Evolutionary conservation across 352 stramenopile genomes (phyloP), one percentile per base, ranked within the genome.

Genomic region (Pythium brassicae): DNA sequence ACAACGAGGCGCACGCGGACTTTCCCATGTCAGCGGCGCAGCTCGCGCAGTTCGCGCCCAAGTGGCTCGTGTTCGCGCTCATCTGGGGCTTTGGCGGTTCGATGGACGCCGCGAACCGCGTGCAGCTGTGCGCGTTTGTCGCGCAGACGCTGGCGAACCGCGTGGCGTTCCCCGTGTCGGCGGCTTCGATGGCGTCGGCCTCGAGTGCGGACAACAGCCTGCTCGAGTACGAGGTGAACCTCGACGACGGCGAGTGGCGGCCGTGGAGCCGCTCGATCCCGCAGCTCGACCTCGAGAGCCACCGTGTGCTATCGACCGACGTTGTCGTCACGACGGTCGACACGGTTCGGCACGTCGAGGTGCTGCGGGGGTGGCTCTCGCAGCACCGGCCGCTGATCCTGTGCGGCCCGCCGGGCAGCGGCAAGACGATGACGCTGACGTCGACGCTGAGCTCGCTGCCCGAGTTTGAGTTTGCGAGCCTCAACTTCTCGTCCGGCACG

Each of bases 371-470:
- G 20, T 99, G 97, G 96, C 82, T 99, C 32, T 94, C 92, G 34
- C 96, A 97, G 58, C 96, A 98, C 58, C 93, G 89, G 29, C 97
- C 97, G 34, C 65, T 99, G 0, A 98, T 99, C 66, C 77, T 99
- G 20, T 99, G 97, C 74, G 97, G 97, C 45, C 97, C 97, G 17
- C 97, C 97, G 3, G 97, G 97, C n/a, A 98, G 83, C 65, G 98
- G 98, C 68, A 99, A 99, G 66, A 99, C 97, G 3, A 99, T 99
- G 97, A 99, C 98, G 2, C 72, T 99, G 40, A 99, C 94, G 3
- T 98, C 92, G 29, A 97, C 97, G 10, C 87, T 99, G 34, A 96
- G 97, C 60, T 97, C 89, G 4, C 86, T 99, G n/a, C 95, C 97
- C 43, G 92, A 98, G 52, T 98, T 99, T 57, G 94, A 99, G 50